Evolutionary conservation across 768 basidiomycete species (phyloP).

Genomic region (Macrolepiota albuminosa): DNA sequence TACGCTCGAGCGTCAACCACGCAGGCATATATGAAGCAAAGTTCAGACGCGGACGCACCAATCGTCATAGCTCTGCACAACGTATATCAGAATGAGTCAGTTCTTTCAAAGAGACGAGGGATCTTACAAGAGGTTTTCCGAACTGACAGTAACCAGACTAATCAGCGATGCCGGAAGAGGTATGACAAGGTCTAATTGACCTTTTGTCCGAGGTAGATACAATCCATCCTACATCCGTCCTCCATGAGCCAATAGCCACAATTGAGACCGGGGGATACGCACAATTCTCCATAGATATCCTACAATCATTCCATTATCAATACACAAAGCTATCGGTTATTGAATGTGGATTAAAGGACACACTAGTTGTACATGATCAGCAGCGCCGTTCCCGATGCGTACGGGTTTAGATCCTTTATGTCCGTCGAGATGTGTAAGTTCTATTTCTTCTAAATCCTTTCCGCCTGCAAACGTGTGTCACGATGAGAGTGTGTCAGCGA

Average conservation of each 20-base stretch:
- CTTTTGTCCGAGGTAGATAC: constrained; percentile 96
- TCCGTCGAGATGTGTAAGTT: constrained; percentile 83
- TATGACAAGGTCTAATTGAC: constrained; percentile 23
- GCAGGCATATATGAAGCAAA: not conserved
- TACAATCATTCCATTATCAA: constrained; percentile 18
- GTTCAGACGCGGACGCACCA: constrained; percentile 23
- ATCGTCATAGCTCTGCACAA: constrained; percentile 34
- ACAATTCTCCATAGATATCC: constrained; percentile 98
- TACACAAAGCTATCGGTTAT: not conserved
- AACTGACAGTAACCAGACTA: constrained; percentile 36
- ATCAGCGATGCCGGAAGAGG: not conserved
- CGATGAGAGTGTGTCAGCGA: not conserved
- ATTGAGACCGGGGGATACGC: constrained; percentile 17
- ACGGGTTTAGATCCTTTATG: constrained; percentile 85
- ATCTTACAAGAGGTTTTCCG: constrained; percentile 67
- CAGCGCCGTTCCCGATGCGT: constrained; percentile 93
- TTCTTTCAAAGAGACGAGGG: not conserved
- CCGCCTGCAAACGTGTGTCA: constrained; percentile 37
- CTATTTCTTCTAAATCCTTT: constrained; percentile 80
- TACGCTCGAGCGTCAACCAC: not conserved
- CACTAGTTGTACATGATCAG: constrained; percentile 79
- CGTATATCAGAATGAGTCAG: not conserved
- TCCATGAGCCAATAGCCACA: not conserved
- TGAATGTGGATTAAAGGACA: not conserved
- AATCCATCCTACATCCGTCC: constrained; percentile 66